Base-by-base conservation (phyloP, 805 yeast species). In the Henningerozyma blattae region DNA sequence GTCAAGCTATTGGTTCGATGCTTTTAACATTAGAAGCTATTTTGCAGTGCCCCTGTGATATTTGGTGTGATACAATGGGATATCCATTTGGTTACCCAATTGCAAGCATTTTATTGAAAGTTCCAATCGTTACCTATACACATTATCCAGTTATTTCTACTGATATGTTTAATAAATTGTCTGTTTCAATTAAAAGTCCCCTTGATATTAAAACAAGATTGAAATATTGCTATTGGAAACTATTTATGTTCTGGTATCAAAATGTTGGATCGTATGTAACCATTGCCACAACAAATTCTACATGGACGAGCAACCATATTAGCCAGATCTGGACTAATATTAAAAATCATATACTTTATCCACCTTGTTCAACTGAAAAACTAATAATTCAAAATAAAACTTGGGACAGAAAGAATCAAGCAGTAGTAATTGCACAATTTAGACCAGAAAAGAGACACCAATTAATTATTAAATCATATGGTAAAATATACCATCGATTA, bases 41-140 rank as follows among this genome's bases (percentile, higher is more conserved):
- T 39, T 57, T 61, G 37, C 68, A 67, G 44, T 65, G 83, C 27
- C 59, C 74, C 6, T 96, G 97, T 0, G 97, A 91, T 53, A 66
- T 85, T n/a, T 85, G 86, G 73, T 67, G 91, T 24, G 98, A 91
- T 50, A 87, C 98, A 1, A 78, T 85, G 70, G 98, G 98, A 0
- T 75, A 82, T 34, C 96, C 98, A 3, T 91, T 89, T 37, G 62
- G 79, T 17, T 89, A 86, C 54, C 82, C 84, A 2, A 50, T 79
- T 16, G 74, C 82, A 0, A 50, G 62, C 42, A 57, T 73, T 31
- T 13, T 44, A 15, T 64, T 82, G 25, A 67, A 68, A 39, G 61
- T 85, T 19, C 98, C 98, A 1, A 69, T 91, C 18, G 59, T 80
- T 17, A 74, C 95, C 1, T 91, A 91, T 50, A 83, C 85, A n/a